Evolutionary conservation across 2,329 filamentous ascomycete genomes (phyloP).

Genomic region (Xylariaceae sp.): DNA sequence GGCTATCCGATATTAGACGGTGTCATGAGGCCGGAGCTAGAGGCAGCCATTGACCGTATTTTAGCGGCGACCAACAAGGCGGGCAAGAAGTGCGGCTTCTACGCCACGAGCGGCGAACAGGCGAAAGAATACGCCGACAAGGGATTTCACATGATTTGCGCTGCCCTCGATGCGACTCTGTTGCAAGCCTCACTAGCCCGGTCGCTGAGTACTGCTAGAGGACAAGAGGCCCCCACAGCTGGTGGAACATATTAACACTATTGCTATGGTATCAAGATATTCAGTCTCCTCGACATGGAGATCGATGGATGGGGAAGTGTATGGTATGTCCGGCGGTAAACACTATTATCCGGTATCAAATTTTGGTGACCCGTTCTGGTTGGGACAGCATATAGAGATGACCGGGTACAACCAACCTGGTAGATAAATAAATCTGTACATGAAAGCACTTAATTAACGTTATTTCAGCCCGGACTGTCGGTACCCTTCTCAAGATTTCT

Average conservation of each 20-base stretch:
- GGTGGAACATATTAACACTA: constrained; percentile 46
- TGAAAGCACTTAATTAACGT: not conserved
- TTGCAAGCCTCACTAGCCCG: constrained; percentile 50
- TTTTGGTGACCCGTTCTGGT: no score
- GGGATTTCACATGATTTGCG: constrained; percentile 65
- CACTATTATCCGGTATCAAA: not conserved
- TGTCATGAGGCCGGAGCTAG: constrained; percentile 60
- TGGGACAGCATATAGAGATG: no score
- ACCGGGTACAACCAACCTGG: not conserved
- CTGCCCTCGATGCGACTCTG: constrained; percentile 58
- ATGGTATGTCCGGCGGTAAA: not conserved
- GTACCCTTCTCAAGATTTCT: constrained; percentile 25
- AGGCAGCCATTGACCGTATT: constrained; percentile 61
- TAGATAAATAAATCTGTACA: not conserved
- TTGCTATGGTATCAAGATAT: constrained; percentile 10
- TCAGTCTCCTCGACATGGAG: not conserved
- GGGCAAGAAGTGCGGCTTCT: constrained; percentile 69
- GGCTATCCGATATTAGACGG: constrained; percentile 64
- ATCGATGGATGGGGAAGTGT: not conserved
- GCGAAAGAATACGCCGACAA: constrained; percentile 56
- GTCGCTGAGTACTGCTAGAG: constrained; percentile 51
- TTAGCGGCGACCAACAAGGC: constrained; percentile 60
- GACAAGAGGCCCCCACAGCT: constrained; percentile 41
- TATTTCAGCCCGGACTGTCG: not conserved
- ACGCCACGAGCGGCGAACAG: constrained; percentile 58